A percentile compares a stretch with the other conserved stretches of the same genome.
Evolutionary conservation across 2,329 filamentous ascomycete genomes (phyloP).

Genomic region (Aspergillus sp.): DNA sequence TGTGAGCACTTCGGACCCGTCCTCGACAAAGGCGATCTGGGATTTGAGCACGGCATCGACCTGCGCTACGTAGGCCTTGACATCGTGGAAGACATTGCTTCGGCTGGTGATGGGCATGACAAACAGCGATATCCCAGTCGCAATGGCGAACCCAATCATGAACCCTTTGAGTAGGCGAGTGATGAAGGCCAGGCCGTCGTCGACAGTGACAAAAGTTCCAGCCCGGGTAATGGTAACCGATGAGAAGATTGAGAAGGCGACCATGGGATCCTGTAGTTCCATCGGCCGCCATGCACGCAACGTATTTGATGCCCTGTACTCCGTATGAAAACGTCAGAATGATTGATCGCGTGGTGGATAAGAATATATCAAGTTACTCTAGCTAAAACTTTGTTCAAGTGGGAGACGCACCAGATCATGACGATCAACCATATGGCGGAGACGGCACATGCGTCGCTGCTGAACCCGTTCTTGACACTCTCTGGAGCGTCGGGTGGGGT

Average conservation of each 20-base stretch:
- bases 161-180: constrained; percentile 59
- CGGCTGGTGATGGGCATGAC: constrained; percentile 66
- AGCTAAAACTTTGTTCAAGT: too few species aligned
- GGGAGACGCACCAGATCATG: constrained; percentile 59
- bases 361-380: too few species aligned
- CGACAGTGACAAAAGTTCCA: constrained; percentile 46
- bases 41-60: constrained; percentile 57
- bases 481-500: constrained; percentile 32
- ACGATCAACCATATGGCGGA: constrained; percentile 68
- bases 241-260: constrained; percentile 66
- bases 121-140: constrained; percentile 62
- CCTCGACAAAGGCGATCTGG: constrained; percentile 61
- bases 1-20: constrained; percentile 12
- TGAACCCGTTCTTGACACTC: constrained; percentile 50
- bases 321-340: constrained; percentile 10
- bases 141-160: constrained; percentile 64
- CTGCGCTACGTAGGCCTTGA: constrained; percentile 51
- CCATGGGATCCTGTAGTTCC: constrained; percentile 64
- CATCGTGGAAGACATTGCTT: constrained; percentile 60
- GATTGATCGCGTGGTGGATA: too few species aligned
- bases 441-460: constrained; percentile 67
- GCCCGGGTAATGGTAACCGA: constrained; percentile 60
- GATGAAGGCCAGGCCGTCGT: constrained; percentile 34
- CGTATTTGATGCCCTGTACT: constrained; percentile 54
- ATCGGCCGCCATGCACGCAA: constrained; percentile 61